These are phyloP conservation scores for Scalesia atractyloides DNA, from an alignment of 129 eudicot genomes.

Conservation along the genomic window DNA sequence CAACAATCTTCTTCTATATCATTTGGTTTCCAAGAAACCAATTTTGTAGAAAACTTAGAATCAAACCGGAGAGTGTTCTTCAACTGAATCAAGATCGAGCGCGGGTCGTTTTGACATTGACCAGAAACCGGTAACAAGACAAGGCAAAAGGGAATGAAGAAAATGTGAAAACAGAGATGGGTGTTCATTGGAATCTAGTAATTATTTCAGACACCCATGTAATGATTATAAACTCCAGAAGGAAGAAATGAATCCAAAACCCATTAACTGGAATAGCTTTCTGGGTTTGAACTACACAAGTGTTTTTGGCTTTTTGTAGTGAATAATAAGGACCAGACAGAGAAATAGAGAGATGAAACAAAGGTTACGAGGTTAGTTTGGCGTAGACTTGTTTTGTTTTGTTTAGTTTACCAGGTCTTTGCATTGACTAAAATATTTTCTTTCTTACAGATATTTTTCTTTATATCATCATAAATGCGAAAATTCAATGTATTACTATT, in stretches of 20 bases:
- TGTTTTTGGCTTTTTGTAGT: slow-evolving; percentile 13
- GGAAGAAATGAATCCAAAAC: background rate
- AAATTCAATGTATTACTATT: too few relatives aligned
- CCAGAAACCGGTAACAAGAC: slow-evolving; percentile 26
- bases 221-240: slow-evolving; percentile 7
- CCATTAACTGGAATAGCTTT: slow-evolving; percentile 5
- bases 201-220: slow-evolving; percentile 18
- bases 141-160: slow-evolving; percentile 26
- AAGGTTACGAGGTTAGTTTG: background rate
- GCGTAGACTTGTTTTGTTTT: too few relatives aligned
- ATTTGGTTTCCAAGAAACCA: slow-evolving; percentile 31
- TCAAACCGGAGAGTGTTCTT: slow-evolving; percentile 18
- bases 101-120: slow-evolving; percentile 30
- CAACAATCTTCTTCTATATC: slow-evolving; percentile 25
- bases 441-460: too few relatives aligned
- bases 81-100: slow-evolving; percentile 30
- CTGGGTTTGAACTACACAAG: slow-evolving; percentile 30
- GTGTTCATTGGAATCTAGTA: slow-evolving; percentile 17
- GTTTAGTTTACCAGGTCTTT: too few relatives aligned
- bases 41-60: slow-evolving; percentile 18
- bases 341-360: slow-evolving; percentile 8
- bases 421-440: too few relatives aligned
- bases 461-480: too few relatives aligned
- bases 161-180: slow-evolving; percentile 5
- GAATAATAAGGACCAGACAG: background rate